phyloP scores from a whole-genome alignment of 1,284 basidiomycete species.

The Malassezia sympodialis region DNA sequence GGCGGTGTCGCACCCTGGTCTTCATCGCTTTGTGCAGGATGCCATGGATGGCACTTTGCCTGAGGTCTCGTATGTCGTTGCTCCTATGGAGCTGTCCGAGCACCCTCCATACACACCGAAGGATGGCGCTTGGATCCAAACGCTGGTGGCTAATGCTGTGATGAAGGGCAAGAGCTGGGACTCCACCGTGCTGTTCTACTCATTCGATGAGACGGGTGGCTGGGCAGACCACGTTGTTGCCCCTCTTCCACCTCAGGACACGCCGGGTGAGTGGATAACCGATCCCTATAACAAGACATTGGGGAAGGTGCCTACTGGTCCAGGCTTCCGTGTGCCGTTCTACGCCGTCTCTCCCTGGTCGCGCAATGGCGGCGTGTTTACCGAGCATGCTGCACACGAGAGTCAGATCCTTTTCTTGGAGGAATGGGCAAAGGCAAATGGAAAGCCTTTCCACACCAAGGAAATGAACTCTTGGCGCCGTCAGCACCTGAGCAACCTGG shows the following conservation, averaged over 20 bases:
- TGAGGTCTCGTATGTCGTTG: constrained; percentile 34
- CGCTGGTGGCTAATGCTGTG: constrained; percentile 31
- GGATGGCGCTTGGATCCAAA: constrained; percentile 37
- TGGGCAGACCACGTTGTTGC: constrained; percentile 33
- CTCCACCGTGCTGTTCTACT: constrained; percentile 29
- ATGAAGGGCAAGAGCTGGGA: constrained; percentile 25
- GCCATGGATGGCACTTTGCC: constrained; percentile 29
- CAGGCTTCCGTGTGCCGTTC: constrained; percentile 40
- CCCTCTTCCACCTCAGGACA: constrained; percentile 13
- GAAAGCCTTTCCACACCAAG: constrained; percentile 24
- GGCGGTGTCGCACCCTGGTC: constrained; percentile 20
- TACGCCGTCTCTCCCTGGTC: constrained; percentile 34
- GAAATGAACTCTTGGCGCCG: constrained; percentile 32
- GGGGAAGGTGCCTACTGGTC: constrained; percentile 25
- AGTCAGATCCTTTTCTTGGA: constrained; percentile 36
- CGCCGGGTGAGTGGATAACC: constrained; percentile 27
- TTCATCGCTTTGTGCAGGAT: constrained; percentile 30
- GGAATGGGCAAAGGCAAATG: constrained; percentile 32
- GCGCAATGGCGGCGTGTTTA: constrained; percentile 33
- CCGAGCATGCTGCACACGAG: constrained; percentile 31
- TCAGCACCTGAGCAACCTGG: constrained; percentile 31
- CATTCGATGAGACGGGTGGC: constrained; percentile 40
- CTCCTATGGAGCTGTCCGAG: constrained; percentile 31
- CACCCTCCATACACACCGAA: constrained; percentile 31
- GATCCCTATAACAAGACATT: constrained; percentile 27